Evolutionary conservation across 2,329 filamentous ascomycete genomes (phyloP), one percentile per base, ranked within the genome.

Genomic region (Talaromyces marneffei): DNA sequence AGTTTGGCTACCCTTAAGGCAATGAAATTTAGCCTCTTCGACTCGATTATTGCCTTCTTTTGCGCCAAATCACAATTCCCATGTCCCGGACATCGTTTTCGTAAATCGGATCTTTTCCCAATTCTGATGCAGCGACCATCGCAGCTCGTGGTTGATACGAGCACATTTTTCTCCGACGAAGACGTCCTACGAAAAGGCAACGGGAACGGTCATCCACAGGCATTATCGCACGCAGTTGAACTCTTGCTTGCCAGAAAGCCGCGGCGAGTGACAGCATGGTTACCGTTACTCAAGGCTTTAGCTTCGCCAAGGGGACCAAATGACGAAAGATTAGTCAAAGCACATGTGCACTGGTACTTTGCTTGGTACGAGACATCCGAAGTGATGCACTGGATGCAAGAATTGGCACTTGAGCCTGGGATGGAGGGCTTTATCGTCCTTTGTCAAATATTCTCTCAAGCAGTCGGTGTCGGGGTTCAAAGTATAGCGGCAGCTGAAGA

Each of bases 41-140:
- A 74, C n/a, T 73, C 79, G 16, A 79, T 79, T 62, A 74, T 82
- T 53, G 57, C 65, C 18, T 75, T 80, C 37, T 65, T 81, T 16
- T 78, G 76, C 62, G 68, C 67, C 6, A 29, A 61, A 25, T 33
- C 61, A 52, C 60, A 62, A 18, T 25, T 59, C 20, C 56, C 55
- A 29, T 60, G 64, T 18, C 27, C 37, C 9, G 44, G 40, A 48
- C 54, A 64, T 39, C 62, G 66, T 16, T 59, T 66, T n/a, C 64
- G 61, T 12, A 65, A 62, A 25, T 62, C 64, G 25, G 65, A 73
- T 62, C 64, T 67, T 35, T 75, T 74, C 33, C 72, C 72, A 8
- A 62, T 73, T 31, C 50, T 69, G 12, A 67, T 69, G 60, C 62
- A 37, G 52, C 52, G 61, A 40, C 53, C 59, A 20, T 20, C 53